These are phyloP conservation scores for Lentinula novae-zelandiae DNA, from an alignment of 1,284 basidiomycete genomes.

Conservation along the genomic window DNA sequence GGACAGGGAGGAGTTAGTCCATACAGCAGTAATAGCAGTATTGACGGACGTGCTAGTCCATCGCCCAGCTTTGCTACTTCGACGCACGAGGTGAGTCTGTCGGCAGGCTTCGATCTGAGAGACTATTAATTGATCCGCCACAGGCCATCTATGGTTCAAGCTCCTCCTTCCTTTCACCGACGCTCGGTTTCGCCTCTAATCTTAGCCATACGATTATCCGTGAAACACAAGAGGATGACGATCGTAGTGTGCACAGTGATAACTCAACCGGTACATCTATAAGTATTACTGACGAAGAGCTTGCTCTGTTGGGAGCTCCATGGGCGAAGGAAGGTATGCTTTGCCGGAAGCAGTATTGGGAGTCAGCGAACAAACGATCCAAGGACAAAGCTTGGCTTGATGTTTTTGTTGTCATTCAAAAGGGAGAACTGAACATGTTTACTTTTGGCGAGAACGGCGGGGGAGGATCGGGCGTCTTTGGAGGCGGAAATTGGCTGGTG, in stretches of 20 bases:
- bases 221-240: conserved; percentile 91
- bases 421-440: conserved; percentile 94
- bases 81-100: conserved; percentile 63
- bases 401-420: conserved; percentile 93
- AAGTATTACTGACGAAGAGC: conserved; percentile 89
- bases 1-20: conserved; percentile 60
- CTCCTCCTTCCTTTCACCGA: conserved; percentile 67
- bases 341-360: conserved; percentile 92
- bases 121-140: not conserved
- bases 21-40: conserved; percentile 76
- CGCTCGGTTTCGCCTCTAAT: conserved; percentile 93
- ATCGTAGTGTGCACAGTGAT: conserved; percentile 63
- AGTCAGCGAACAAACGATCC: conserved; percentile 75
- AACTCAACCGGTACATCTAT: conserved; percentile 63
- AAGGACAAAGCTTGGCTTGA: conserved; percentile 89
- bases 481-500: conserved; percentile 97
- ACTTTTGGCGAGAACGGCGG: conserved; percentile 73
- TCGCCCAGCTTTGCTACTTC: conserved; percentile 87
- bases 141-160: conserved; percentile 47
- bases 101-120: not conserved
- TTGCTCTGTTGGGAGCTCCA: conserved; percentile 90
- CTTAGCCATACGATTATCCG: conserved; percentile 94
- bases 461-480: conserved; percentile 63
- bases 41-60: conserved; percentile 84
- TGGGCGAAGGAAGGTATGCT: conserved; percentile 99